phyloP scores from a whole-genome alignment of 176 grass and related monocot species.

The Chrysopogon serrulatus region DNA sequence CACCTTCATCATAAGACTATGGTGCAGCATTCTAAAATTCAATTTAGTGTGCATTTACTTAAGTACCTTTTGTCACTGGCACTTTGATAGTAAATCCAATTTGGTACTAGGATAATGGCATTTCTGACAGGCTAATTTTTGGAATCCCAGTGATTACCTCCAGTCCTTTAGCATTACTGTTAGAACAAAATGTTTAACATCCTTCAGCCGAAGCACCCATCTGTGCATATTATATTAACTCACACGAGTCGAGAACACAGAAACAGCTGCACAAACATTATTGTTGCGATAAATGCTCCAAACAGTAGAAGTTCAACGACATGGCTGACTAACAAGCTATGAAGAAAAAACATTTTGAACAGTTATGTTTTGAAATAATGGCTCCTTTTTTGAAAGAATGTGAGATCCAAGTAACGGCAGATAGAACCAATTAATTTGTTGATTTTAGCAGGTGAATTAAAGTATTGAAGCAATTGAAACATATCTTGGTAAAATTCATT shows the following conservation, averaged over 20 bases:
- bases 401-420: background rate
- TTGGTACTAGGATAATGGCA: background rate
- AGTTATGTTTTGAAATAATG: background rate
- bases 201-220: background rate
- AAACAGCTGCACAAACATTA: background rate
- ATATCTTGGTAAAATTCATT: conserved; percentile 31
- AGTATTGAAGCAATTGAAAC: conserved; percentile 10
- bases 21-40: background rate
- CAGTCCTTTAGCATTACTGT: background rate
- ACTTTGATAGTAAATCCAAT: background rate
- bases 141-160: background rate
- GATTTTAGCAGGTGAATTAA: background rate
- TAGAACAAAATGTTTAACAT: background rate
- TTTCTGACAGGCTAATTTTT: background rate
- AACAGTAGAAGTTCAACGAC: background rate
- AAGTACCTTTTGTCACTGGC: background rate
- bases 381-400: background rate
- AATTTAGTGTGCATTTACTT: background rate
- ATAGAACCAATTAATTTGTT: background rate
- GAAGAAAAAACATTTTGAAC: background rate
- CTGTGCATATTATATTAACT: background rate
- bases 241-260: background rate
- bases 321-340: background rate
- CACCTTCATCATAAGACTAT: background rate
- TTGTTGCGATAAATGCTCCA: background rate